phyloP scores from a whole-genome alignment of 2,329 filamentous ascomycete genomes.

The Claviceps citrina region DNA sequence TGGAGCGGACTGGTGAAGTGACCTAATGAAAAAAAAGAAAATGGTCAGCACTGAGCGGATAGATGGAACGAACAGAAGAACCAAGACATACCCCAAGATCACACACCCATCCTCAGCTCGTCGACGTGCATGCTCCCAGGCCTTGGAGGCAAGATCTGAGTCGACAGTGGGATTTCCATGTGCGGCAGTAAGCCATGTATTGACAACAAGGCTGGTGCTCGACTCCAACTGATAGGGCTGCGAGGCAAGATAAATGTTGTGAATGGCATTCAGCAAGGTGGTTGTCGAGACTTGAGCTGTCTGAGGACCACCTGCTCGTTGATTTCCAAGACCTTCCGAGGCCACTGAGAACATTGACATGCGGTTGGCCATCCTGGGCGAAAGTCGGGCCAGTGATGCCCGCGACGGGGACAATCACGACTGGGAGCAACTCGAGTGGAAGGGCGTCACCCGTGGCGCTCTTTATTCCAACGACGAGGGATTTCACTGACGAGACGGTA shows the following conservation, averaged over 20 bases:
- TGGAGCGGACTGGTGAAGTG: slow-evolving; percentile 75
- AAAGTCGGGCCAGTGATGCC: slow-evolving; percentile 15
- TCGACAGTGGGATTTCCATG: slow-evolving; percentile 64
- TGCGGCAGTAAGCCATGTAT: slow-evolving; percentile 80
- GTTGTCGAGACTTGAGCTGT: slow-evolving; percentile 78
- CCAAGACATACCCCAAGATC: slow-evolving; percentile 55
- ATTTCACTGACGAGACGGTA: neutral
- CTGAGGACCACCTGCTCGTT: slow-evolving; percentile 47
- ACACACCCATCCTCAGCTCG: slow-evolving; percentile 93
- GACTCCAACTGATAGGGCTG: slow-evolving; percentile 79
- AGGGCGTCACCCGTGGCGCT: neutral
- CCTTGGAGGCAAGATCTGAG: slow-evolving; percentile 57
- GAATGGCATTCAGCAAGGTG: slow-evolving; percentile 78
- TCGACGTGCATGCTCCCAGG: slow-evolving; percentile 91
- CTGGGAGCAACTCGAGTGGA: neutral
- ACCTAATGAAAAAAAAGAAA: slow-evolving; percentile 38
- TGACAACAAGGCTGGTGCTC: slow-evolving; percentile 81
- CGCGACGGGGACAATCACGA: slow-evolving; percentile 25
- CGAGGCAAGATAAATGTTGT: slow-evolving; percentile 71
- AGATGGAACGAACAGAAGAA: neutral
- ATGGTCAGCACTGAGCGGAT: slow-evolving; percentile 7
- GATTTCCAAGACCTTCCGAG: slow-evolving; percentile 45
- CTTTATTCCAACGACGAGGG: neutral
- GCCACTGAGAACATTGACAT: slow-evolving; percentile 56
- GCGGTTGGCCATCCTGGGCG: slow-evolving; percentile 39